These are phyloP conservation scores for Cytospora leucostoma DNA, from an alignment of 2,329 filamentous ascomycete genomes.

Conservation along the genomic window DNA sequence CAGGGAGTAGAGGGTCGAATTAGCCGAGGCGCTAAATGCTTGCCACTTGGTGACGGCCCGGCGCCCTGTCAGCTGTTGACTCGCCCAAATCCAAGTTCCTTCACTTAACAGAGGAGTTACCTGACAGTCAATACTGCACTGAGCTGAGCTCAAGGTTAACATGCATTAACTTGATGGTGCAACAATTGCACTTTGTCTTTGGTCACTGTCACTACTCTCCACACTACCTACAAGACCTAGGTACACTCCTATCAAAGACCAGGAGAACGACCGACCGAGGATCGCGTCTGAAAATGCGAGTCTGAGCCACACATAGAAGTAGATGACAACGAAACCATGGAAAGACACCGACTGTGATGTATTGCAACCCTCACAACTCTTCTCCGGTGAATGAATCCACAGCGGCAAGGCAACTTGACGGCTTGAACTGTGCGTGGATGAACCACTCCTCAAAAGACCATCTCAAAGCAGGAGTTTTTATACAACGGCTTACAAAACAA, in stretches of 20 bases:
- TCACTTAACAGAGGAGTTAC: not conserved
- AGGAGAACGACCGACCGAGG: too few relatives aligned
- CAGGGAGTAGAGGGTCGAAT: not conserved
- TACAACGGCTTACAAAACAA: conserved; percentile 22
- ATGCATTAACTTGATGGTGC: not conserved
- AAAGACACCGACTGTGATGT: not conserved
- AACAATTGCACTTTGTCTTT: not conserved
- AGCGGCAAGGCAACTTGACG: not conserved
- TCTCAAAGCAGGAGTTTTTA: conserved; percentile 30
- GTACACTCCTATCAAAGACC: too few relatives aligned
- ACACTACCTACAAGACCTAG: too few relatives aligned
- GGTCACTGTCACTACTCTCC: not conserved
- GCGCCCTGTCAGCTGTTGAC: not conserved
- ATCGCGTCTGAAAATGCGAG: too few relatives aligned
- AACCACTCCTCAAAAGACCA: not conserved
- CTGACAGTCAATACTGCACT: too few relatives aligned
- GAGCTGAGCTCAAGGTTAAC: too few relatives aligned
- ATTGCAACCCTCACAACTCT: too few relatives aligned
- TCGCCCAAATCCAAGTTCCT: too few relatives aligned
- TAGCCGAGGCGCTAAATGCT: not conserved
- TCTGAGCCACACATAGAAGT: too few relatives aligned
- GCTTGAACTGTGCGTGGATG: not conserved
- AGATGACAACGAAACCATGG: not conserved
- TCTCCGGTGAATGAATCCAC: not conserved
- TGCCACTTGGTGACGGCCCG: conserved; percentile 18